Evolutionary conservation across 768 basidiomycete species (phyloP), one percentile per base, ranked within the genome.

Genomic region (Calocybe gangraenosa): DNA sequence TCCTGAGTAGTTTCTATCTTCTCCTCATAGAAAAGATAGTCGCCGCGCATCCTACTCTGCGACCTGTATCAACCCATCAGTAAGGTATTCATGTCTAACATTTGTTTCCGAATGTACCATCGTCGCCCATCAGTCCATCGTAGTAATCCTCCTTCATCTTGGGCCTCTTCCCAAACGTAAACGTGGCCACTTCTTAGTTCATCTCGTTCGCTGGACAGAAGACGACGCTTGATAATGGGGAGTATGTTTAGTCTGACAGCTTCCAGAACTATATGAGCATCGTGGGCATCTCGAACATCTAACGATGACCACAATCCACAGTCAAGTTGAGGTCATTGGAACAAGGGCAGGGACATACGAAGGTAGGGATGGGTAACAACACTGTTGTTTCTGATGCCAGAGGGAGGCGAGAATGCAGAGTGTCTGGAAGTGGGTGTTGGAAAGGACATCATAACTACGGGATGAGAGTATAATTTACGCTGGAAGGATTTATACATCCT

Each of bases 131-230:
- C 87, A 14, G 87, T 90, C 87, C 87, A 89, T 19, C 87, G 74
- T 46, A 88, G 68, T 30, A 87, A 65, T 14, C 70, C 70, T 6
- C 79, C 81, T 39, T 82, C 83, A 39, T 87, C 87, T 52, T 84
- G 86, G 3, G 85, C 84, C 60, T 90, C 87, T 55, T 90, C 87
- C 87, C 87, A 90, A 31, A 90, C 87, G 54, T 87, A 90, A 33
- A 90, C 76, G 48, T 88, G 84, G 2, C 87, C 87, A 40, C 85
- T 84, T 31, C 60, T 59, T 3, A 90, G 68, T 33, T 82, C 78
- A 25, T 86, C 85, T 35, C 87, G 70, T 58, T 90, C 87, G 47
- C 66, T 78, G 2, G 80, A 69, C 10, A 81, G 75, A n/a, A 90
- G 68, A 7, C 87, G 77, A 15, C 84, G 77, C 47, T 75, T 82